Evolutionary conservation across 345 rosid species (phyloP), one percentile per base, ranked within the genome.

Genomic region (Turritis glabra): DNA sequence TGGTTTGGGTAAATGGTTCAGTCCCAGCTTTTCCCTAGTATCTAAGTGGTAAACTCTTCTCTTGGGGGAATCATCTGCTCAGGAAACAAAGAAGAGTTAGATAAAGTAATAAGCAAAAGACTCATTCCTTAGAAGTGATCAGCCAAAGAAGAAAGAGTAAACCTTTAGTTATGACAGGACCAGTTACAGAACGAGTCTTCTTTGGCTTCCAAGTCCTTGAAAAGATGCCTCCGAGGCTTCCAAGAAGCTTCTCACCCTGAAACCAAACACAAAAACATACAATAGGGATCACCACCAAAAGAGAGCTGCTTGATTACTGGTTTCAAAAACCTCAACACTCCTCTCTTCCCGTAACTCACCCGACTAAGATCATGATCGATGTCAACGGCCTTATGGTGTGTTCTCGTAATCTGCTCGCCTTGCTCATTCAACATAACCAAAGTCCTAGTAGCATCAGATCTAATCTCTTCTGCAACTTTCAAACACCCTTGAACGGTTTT

Each of bases 231-330:
- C 99, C 97, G 13, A 95, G 97, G 77, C 85, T 90, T 58, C 96
- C 97, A 64, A 95, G 82, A 73, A 95, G 83, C 86, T 89, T 95
- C 84, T 95, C 99, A 26, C 97, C 97, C 99, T 95, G 83, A 56
- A 80, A 85, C 53, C 71, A 64, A 77, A 70, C 64, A 52, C 17
- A 53, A 46, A 14, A 37, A 26, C 52, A 59, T 19, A 68, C 57
- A 61, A 25, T 14, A 25, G 66, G 21, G 21, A 65, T n/a, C 38
- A 44, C 11, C 41, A 41, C 38, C 2, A 23, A 17, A 3, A 50
- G n/a, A 7, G 1, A 40, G 5, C 38, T 14, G 22, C 47, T 56
- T 47, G 33, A 23, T 15, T 1, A 44, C 18, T 59, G 60, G 50
- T 25, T 14, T 55, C 3, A 54, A 54, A 64, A 48, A 56, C 10